Percentiles rank a stretch among this genome's conserved stretches.
Conservation (phyloP, 2,329 filamentous ascomycete species). For the Botrytis tulipae region DNA sequence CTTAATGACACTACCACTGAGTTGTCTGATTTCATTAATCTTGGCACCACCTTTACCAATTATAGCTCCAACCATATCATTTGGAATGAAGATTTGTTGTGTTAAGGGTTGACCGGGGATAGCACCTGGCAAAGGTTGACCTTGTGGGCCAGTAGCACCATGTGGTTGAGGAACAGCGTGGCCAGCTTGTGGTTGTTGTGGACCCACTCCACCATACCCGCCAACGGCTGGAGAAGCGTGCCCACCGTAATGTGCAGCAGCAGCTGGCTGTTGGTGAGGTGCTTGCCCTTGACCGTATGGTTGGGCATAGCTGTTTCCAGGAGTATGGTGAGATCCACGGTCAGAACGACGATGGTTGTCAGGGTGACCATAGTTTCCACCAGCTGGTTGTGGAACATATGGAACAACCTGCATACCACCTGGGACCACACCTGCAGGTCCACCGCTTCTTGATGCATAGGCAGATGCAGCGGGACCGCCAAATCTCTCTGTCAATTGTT, state of each 20-base stretch:
- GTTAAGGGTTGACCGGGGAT: slow-evolving; percentile 68
- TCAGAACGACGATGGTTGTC: slow-evolving; percentile 81
- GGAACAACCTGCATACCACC: slow-evolving; percentile 99
- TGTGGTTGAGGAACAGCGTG: slow-evolving; percentile 64
- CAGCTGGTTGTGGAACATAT: slow-evolving; percentile 89
- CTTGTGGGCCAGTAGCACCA: slow-evolving; percentile 64
- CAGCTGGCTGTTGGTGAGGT: slow-evolving; percentile 55
- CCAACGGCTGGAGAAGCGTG: slow-evolving; percentile 52
- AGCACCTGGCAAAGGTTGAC: slow-evolving; percentile 71
- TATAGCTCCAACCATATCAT: slow-evolving; percentile 84
- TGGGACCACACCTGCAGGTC: slow-evolving; percentile 87
- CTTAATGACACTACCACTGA: slow-evolving; percentile 98
- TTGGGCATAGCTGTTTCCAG: slow-evolving; percentile 70
- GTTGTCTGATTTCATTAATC: slow-evolving; percentile 98
- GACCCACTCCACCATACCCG: slow-evolving; percentile 75
- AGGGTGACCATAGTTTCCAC: slow-evolving; percentile 87
- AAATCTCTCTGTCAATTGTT: slow-evolving; percentile 95
- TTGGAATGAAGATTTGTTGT: slow-evolving; percentile 92
- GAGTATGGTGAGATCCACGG: slow-evolving; percentile 70
- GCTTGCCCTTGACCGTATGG: slow-evolving; percentile 53
- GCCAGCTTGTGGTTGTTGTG: slow-evolving; percentile 70
- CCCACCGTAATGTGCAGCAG: slow-evolving; percentile 73
- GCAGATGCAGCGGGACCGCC: slow-evolving; percentile 95
- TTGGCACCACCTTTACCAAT: slow-evolving; percentile 72
- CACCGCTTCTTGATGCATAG: slow-evolving; percentile 92